Base-by-base conservation (phyloP, 306 rosid genomes). In the Bauhinia variegata region DNA sequence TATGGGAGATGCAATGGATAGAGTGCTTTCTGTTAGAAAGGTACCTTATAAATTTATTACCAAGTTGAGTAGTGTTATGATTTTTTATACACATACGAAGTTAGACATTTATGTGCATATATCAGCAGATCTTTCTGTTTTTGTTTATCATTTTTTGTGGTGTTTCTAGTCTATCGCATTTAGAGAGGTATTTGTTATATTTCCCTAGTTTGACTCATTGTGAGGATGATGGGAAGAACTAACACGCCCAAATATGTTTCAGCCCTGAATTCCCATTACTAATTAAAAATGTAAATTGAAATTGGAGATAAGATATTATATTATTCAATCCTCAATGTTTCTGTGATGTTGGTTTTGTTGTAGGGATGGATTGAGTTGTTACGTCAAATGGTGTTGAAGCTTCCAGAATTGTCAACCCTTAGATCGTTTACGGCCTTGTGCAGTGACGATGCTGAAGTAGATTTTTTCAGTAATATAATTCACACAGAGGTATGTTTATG, bases 281-380 rank as follows among this genome's bases (percentile, higher is more conserved):
- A 10, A 15, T 38, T 44, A 36, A 34, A 36, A 36, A 8, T 36
- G 9, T 8, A 5, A 1, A 36, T 36, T 36, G 5, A 36, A 23
- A 12, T 28, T 43, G 60, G 52, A 68, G 38, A 57, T 38, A 28
- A n/a, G 30, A 18, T 42, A 50, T 61, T 11, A 11, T 6, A 53
- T 55, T 67, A 13, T 49, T 28, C 44, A 43, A 59, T 71, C 58
- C 47, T 48, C 43, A 47, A 61, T 66, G 47, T 68, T 73, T 60
- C 70, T 73, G 19, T 50, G 18, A 60, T 11, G 60, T 58, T 74
- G 53, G 46, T 63, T 49, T 58, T 68, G 65, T 68, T 83, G 75
- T 88, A 93, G 97, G 98, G 85, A 70, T 93, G 98, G 98, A 70
- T 90, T 16, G 79, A 84, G 68, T 73, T 93, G 53, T 81, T 93